Evolutionary conservation across 2,329 filamentous ascomycete genomes (phyloP), one percentile per base, ranked within the genome.

Genomic region (Fusarium verrucosum): DNA sequence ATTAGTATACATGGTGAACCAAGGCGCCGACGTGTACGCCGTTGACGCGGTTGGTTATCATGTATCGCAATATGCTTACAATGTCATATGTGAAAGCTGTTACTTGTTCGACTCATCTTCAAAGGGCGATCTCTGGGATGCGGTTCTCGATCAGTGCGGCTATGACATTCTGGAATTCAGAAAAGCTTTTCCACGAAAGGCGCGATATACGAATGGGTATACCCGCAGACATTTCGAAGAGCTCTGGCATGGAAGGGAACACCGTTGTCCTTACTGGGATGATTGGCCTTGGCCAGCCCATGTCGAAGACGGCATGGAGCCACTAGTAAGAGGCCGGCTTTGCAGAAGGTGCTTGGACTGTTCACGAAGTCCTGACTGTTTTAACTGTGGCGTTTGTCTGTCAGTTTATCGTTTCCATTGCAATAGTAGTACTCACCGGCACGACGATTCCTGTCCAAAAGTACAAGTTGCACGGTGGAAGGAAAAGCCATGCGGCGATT

Each of bases 361-460:
- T 8, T 10, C 16, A 2, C 2, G 5, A 1, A n/a, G 3, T 14
- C 2, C 7, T 1, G 4, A 11, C 7, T 44, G 38, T 3, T 4
- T 17, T 3, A 3, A 1, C 2, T 47, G 50, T 7, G 35, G 35
- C 2, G 14, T 22, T 4, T 54, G 51, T n/a, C 0, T 36, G 2
- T 40, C 44, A 5, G 14, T 9, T 5, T 16, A 41, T 13, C 2
- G 32, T 3, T 49, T 13, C 6, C 1, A 1, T 4, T 54, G 42
- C 4, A 5, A 6, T 0, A 11, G 16, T 4, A 1, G 1, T 1
- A 6, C 7, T 5, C 26, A 25, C 13, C 1, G 1, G 4, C 43
- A 38, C 6, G 0, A n/a, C 1, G 0, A 0, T 1, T 1, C 0
- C 1, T 54, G 43, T 5, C 19, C 11, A 2, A 1, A 17, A 2